phyloP scores from a whole-genome alignment of 2,329 filamentous ascomycete genomes.

The Pochonia chlamydosporia region DNA sequence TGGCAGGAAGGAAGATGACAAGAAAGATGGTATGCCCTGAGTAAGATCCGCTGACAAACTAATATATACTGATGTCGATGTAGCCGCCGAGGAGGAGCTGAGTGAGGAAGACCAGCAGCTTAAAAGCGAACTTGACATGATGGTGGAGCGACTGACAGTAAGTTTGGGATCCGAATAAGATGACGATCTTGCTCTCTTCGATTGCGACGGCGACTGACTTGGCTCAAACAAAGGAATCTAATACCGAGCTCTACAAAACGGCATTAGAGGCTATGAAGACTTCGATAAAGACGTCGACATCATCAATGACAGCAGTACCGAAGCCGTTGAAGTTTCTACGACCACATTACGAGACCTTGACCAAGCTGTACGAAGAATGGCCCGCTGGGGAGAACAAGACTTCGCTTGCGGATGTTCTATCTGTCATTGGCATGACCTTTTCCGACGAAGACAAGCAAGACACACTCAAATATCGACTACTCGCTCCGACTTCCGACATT shows the following conservation, averaged over 20 bases:
- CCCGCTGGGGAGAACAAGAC: constrained; percentile 78
- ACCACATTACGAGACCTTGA: constrained; percentile 89
- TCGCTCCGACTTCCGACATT: constrained; percentile 87
- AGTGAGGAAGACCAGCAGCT: constrained; percentile 98
- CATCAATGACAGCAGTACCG: constrained; percentile 97
- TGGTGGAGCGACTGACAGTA: constrained; percentile 91
- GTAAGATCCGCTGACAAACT: constrained; percentile 7
- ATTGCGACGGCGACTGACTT: background rate
- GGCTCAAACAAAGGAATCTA: constrained; percentile 61
- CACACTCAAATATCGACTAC: constrained; percentile 89
- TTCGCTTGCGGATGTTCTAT: constrained; percentile 87
- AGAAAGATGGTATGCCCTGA: constrained; percentile 39
- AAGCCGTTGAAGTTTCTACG: constrained; percentile 97
- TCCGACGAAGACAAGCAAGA: constrained; percentile 95
- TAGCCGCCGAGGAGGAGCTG: constrained; percentile 68
- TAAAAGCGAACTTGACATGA: constrained; percentile 96
- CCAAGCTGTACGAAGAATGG: constrained; percentile 87
- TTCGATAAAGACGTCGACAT: constrained; percentile 98
- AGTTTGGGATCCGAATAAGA: constrained; percentile 13
- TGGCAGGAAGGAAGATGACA: constrained; percentile 72
- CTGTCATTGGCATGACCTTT: constrained; percentile 97
- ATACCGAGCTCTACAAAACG: constrained; percentile 82
- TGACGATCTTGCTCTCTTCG: background rate
- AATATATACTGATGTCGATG: constrained; percentile 15
- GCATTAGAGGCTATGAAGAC: constrained; percentile 95